Conservation (phyloP, 768 basidiomycete species). For the Kwoniella mangroviensis region DNA sequence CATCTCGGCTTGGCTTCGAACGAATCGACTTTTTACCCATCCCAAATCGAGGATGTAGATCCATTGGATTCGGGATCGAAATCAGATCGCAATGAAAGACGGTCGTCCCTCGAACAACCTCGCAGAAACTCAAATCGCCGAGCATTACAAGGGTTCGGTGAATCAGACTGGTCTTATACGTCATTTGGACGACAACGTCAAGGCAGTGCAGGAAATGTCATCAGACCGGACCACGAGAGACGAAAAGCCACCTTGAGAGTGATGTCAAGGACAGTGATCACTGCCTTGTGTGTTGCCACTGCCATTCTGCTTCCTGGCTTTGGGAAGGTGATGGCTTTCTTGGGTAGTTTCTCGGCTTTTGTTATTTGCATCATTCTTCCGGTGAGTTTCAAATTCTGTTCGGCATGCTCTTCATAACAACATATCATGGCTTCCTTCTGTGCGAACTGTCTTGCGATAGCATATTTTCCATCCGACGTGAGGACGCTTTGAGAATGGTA, state of each 20-base stretch:
- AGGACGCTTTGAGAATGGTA: not conserved
- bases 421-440: no score
- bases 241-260: constrained; percentile 48
- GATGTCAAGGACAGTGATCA: constrained; percentile 67
- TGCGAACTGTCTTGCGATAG: no score
- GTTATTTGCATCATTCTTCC: constrained; percentile 78
- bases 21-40: not conserved
- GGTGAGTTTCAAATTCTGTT: no score
- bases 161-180: constrained; percentile 9
- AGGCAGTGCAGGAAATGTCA: not conserved
- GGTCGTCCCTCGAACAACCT: not conserved
- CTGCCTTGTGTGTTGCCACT: constrained; percentile 67
- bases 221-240: constrained; percentile 5
- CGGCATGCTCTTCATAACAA: no score
- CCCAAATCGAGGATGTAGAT: not conserved
- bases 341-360: constrained; percentile 85
- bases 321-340: constrained; percentile 75
- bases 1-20: not conserved
- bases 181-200: not conserved
- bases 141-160: not conserved
- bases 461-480: no score
- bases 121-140: not conserved
- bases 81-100: constrained; percentile 3
- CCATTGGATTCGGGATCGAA: constrained; percentile 15
- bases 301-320: constrained; percentile 82